Evolutionary conservation across 148 eudicot genomes (phyloP), one percentile per base, ranked within the genome.

Genomic region (Heliosperma pusillum): DNA sequence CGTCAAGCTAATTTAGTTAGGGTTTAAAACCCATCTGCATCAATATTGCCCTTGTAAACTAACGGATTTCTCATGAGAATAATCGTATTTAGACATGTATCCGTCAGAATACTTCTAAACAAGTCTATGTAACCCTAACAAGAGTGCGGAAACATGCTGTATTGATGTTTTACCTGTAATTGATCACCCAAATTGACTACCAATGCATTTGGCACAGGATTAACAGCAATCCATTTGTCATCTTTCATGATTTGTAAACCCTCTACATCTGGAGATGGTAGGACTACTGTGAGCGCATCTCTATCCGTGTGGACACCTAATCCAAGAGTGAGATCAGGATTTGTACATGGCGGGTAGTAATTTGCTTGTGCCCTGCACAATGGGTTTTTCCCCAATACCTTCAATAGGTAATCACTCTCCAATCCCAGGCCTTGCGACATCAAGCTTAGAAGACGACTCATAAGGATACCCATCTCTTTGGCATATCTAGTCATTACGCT

Each of bases 181-280:
- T 85, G 87, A 66, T 86, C 89, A 10, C 91, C 91, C 11, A 83
- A 64, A 40, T 83, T 83, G 70, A 86, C 84, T 26, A 86, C 73
- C 61, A 83, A 53, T 0, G 87, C 83, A 70, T 88, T 73, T 26
- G 84, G 82, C 7, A 71, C 73, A 11, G 84, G 87, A 67, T 86
- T 83, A 52, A 88, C 84, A 1, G 80, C 62, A 10, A 84, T 57
- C 91, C 89, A 86, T 16, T 72, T 53, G 3, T 76, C 69, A 13
- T 74, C 81, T 19, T 74, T 64, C 55, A 82, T 75, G 60, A 83
- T 74, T 71, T 87, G 88, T 9, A 87, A 81, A 16, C 88, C 88
- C 15, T 66, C 25, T 2, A 86, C 87, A 19, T 80, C 47, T 19
- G 85, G 58, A 7, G 85, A 79, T 0, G 86, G 74, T 19, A 82